A percentile compares a stretch with the other conserved stretches of the same genome.
Conservation (phyloP, 129 eudicot genomes). For the Artemisia argyi region DNA sequence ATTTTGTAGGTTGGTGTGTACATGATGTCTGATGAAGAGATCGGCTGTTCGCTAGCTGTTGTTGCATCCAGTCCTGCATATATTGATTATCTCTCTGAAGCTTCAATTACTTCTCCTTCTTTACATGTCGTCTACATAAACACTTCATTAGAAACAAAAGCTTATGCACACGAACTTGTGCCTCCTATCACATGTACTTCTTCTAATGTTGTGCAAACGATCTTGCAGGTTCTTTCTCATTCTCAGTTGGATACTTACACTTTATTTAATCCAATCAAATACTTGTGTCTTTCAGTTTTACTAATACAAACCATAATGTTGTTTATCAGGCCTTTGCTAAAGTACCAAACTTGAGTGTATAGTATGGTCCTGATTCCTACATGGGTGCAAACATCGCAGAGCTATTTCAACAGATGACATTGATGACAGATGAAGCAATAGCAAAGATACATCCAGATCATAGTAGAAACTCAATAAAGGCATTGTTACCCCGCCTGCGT, state of each 20-base stretch:
- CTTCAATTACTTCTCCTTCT: conserved; percentile 78
- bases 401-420: conserved; percentile 79
- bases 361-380: conserved; percentile 98
- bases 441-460: conserved; percentile 78
- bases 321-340: conserved; percentile 78
- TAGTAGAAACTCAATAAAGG: conserved; percentile 57
- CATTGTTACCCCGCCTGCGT: conserved; percentile 78
- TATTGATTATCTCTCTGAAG: conserved; percentile 71
- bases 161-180: conserved; percentile 85
- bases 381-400: conserved; percentile 98
- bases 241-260: conserved; percentile 14
- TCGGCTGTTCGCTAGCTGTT: conserved; percentile 91
- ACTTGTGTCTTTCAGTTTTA: not conserved
- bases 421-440: conserved; percentile 94
- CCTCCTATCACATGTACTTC: conserved; percentile 99
- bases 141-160: conserved; percentile 93
- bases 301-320: conserved; percentile 16
- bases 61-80: conserved; percentile 94
- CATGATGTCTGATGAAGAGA: conserved; percentile 92
- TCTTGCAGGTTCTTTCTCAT: conserved; percentile 69
- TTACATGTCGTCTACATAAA: conserved; percentile 93
- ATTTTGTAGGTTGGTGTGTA: conserved; percentile 83
- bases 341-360: conserved; percentile 72
- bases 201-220: conserved; percentile 95
- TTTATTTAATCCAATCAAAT: not conserved